Percentiles rank a stretch among this genome's conserved stretches.
Conservation (phyloP, 352 stramenopile genomes). For the Globisporangium nagaii region DNA sequence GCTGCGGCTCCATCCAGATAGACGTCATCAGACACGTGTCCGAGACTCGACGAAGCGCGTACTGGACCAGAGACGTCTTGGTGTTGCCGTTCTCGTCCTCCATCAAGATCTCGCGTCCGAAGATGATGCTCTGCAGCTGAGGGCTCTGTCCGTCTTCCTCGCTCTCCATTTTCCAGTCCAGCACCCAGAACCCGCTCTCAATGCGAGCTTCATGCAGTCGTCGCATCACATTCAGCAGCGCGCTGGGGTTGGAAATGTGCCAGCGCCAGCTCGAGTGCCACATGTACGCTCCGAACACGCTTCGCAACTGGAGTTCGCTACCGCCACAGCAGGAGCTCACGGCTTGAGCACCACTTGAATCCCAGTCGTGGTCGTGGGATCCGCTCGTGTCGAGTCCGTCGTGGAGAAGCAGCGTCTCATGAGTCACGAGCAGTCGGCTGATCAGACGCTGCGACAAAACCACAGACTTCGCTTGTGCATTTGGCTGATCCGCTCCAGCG, state of each 20-base stretch:
- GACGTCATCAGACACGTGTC: slow-evolving; percentile 81
- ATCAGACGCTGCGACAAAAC: slow-evolving; percentile 78
- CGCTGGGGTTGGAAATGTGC: slow-evolving; percentile 51
- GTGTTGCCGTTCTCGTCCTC: slow-evolving; percentile 69
- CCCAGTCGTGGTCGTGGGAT: slow-evolving; percentile 13
- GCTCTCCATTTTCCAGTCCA: slow-evolving; percentile 76
- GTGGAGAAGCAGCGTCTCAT: slow-evolving; percentile 61
- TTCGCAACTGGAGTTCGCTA: slow-evolving; percentile 65
- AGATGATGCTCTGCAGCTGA: slow-evolving; percentile 68
- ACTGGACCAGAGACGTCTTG: slow-evolving; percentile 78
- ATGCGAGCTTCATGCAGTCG: slow-evolving; percentile 66
- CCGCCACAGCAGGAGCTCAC: slow-evolving; percentile 68
- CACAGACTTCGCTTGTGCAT: slow-evolving; percentile 11
- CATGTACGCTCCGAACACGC: slow-evolving; percentile 83
- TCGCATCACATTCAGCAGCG: slow-evolving; percentile 61
- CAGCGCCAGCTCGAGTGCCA: slow-evolving; percentile 86
- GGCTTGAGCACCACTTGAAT: slow-evolving; percentile 6
- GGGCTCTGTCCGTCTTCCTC: slow-evolving; percentile 38
- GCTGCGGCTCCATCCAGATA: slow-evolving; percentile 87
- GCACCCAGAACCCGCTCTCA: slow-evolving; percentile 73
- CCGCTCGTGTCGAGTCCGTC: slow-evolving; percentile 13
- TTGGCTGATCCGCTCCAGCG: neutral
- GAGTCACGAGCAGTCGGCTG: slow-evolving; percentile 66
- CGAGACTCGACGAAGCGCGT: slow-evolving; percentile 63
- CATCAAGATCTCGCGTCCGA: slow-evolving; percentile 79